Evolutionary conservation across 345 rosid genomes (phyloP).

Genomic region (Mangifera indica): DNA sequence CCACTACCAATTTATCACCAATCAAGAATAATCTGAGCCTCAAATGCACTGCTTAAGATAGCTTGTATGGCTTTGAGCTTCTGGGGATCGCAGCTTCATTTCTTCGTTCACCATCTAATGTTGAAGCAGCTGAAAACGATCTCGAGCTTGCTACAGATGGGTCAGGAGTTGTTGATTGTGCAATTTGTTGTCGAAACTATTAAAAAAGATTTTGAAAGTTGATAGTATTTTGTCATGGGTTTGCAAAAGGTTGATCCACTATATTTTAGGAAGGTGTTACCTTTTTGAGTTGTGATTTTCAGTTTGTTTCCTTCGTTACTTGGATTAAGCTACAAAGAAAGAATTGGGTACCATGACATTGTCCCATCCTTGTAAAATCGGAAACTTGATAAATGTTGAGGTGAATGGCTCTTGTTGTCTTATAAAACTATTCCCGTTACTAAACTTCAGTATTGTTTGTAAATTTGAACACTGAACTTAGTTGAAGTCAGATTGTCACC

Average conservation of each 20-base stretch:
- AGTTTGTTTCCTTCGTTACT: too few species aligned
- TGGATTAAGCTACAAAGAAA: too few species aligned
- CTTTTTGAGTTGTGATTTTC: neutral
- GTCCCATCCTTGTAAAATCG: too few species aligned
- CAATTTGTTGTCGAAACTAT: conserved; percentile 54
- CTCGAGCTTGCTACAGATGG: conserved; percentile 41
- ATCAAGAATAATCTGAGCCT: conserved; percentile 41
- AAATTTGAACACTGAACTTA: too few species aligned
- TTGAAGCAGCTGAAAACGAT: conserved; percentile 24
- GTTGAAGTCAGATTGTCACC: too few species aligned
- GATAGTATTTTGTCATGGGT: conserved; percentile 94
- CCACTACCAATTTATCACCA: conserved; percentile 30
- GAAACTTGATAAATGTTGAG: too few species aligned
- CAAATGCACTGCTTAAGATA: conserved; percentile 72
- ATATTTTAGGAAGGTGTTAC: neutral
- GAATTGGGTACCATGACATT: too few species aligned
- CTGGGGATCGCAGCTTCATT: conserved; percentile 85
- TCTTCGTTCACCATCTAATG: conserved; percentile 45
- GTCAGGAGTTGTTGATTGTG: conserved; percentile 57
- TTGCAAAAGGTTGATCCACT: neutral
- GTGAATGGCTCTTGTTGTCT: too few species aligned
- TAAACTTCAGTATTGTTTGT: too few species aligned
- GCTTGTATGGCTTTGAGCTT: conserved; percentile 95
- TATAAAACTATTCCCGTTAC: too few species aligned
- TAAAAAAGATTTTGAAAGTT: conserved; percentile 66